phyloP scores from a whole-genome alignment of 306 rosid species.

The Aeschynomene evenia region DNA sequence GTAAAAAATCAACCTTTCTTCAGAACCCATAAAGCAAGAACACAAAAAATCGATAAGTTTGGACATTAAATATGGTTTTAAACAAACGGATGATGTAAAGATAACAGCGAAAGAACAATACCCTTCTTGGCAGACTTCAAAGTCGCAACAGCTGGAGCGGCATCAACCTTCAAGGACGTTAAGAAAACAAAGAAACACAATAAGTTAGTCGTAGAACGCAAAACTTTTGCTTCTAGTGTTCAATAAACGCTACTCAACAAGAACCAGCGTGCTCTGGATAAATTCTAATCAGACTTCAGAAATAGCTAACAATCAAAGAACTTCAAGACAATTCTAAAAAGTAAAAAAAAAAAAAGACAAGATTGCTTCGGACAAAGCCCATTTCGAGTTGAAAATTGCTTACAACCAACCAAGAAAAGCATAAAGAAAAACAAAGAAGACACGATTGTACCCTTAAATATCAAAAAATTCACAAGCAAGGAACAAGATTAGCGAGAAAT shows the following conservation, averaged over 20 bases:
- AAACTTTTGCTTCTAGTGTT: not conserved
- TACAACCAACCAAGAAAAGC: too few relatives aligned
- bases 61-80: not conserved
- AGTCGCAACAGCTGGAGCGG: conserved; percentile 52
- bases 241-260: not conserved
- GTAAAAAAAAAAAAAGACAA: too few relatives aligned
- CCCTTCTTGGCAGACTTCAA: conserved; percentile 68
- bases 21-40: not conserved
- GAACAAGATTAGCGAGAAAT: not conserved
- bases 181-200: not conserved
- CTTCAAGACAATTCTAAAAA: too few relatives aligned
- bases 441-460: too few relatives aligned
- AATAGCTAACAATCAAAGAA: too few relatives aligned
- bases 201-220: not conserved
- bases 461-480: too few relatives aligned
- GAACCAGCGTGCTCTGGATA: not conserved
- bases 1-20: too few relatives aligned
- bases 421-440: too few relatives aligned
- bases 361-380: too few relatives aligned
- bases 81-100: not conserved
- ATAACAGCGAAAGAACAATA: not conserved
- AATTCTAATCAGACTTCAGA: too few relatives aligned
- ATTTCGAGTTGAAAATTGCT: too few relatives aligned
- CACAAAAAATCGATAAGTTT: not conserved
- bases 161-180: conserved; percentile 51